Conservation (phyloP, 2,329 filamentous ascomycete species). For the Tolypocladium tropicale region DNA sequence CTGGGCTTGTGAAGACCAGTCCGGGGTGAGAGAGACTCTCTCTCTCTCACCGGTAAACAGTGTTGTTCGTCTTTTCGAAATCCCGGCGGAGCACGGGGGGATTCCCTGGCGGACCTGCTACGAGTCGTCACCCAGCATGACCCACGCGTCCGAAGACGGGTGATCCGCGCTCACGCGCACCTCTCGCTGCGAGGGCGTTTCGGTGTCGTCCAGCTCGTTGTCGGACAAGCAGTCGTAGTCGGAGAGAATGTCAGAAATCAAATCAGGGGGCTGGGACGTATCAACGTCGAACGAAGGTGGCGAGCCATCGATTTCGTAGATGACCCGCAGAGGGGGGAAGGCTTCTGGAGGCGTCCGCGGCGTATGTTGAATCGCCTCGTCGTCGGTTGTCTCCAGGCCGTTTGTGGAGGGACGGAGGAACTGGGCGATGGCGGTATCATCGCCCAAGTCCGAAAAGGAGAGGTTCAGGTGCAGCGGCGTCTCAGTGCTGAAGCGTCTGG, state of each 20-base stretch:
- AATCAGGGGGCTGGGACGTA: conserved; percentile 24
- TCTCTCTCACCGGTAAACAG: background rate
- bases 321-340: conserved; percentile 24
- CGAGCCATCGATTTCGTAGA: conserved; percentile 27
- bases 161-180: conserved; percentile 16
- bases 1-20: conserved; percentile 25
- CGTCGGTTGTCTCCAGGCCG: conserved; percentile 9
- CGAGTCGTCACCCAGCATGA: conserved; percentile 35
- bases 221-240: conserved; percentile 28
- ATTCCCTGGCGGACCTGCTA: conserved; percentile 29
- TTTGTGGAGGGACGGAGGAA: conserved; percentile 17
- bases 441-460: conserved; percentile 30
- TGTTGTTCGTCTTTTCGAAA: conserved; percentile 10
- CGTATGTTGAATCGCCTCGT: conserved; percentile 9
- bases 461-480: conserved; percentile 25
- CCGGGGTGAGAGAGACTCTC: conserved; percentile 12
- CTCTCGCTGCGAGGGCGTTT: conserved; percentile 19
- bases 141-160: conserved; percentile 25
- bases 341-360: conserved; percentile 6
- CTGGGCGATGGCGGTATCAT: conserved; percentile 26
- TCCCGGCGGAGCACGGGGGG: conserved; percentile 17
- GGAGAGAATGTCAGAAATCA: conserved; percentile 21
- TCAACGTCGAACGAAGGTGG: conserved; percentile 22
- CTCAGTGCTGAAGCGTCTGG: conserved; percentile 12
- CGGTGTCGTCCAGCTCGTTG: conserved; percentile 19